phyloP scores from a whole-genome alignment of 2,329 filamentous ascomycete species.

The Myriosclerotinia duriaeana region DNA sequence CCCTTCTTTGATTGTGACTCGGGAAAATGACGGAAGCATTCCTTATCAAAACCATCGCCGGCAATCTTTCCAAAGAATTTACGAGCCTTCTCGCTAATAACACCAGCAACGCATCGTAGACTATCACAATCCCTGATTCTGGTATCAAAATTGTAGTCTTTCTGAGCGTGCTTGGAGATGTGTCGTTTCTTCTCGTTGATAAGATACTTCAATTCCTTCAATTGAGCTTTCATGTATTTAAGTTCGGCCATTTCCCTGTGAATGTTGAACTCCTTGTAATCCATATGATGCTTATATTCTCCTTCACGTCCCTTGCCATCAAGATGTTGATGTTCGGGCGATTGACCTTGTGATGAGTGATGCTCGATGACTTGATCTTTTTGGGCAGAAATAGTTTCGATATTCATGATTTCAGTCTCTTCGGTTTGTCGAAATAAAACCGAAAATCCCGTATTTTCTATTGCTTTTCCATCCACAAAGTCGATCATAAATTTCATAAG shows the following conservation, averaged over 20 bases:
- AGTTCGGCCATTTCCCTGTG: constrained; percentile 49
- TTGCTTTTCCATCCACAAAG: constrained; percentile 45
- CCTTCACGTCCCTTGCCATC: constrained; percentile 17
- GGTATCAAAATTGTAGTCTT: constrained; percentile 40
- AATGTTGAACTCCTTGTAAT: constrained; percentile 36
- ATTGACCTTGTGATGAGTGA: constrained; percentile 29
- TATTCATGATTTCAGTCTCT: constrained; percentile 45
- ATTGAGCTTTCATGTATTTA: constrained; percentile 46
- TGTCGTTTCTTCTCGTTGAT: constrained; percentile 46
- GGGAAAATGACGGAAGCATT: constrained; percentile 14
- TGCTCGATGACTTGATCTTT: constrained; percentile 33
- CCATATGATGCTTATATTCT: neutral
- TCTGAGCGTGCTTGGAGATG: constrained; percentile 39
- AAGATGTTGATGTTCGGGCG: constrained; percentile 17
- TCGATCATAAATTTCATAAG: constrained; percentile 48
- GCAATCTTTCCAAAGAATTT: constrained; percentile 40
- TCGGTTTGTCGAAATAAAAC: constrained; percentile 49
- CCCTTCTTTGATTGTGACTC: constrained; percentile 20
- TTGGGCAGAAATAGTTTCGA: constrained; percentile 45
- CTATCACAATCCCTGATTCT: constrained; percentile 44
- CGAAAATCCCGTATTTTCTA: constrained; percentile 45
- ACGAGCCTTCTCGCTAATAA: constrained; percentile 43
- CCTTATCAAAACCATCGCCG: constrained; percentile 27
- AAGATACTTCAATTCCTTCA: constrained; percentile 45
- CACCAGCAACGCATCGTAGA: constrained; percentile 47